phyloP scores from a whole-genome alignment of 768 basidiomycete genomes.

The Boletus patriciae region DNA sequence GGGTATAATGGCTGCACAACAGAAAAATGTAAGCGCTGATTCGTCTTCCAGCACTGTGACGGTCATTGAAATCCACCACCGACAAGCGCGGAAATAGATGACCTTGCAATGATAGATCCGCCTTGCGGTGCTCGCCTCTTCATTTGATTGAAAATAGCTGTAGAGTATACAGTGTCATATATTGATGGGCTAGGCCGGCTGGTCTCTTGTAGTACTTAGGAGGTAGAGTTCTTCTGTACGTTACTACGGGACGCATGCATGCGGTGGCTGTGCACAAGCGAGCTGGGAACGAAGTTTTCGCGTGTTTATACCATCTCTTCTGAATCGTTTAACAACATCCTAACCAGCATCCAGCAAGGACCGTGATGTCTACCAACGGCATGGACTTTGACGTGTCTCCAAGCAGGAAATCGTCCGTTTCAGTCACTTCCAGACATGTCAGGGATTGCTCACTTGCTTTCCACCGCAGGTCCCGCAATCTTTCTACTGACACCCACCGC shows the following conservation, averaged over 20 bases:
- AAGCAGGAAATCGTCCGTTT: constrained; percentile 59
- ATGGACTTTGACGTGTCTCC: constrained; percentile 69
- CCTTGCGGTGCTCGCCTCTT: constrained; percentile 64
- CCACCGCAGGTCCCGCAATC: constrained; percentile 59
- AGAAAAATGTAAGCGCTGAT: no score
- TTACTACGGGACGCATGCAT: no score
- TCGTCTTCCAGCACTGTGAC: no score
- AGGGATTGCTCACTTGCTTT: constrained; percentile 6
- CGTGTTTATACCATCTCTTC: constrained; percentile 28
- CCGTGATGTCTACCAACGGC: constrained; percentile 47
- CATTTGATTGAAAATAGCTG: constrained; percentile 60
- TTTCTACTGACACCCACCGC: constrained; percentile 74
- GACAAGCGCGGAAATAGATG: constrained; percentile 59
- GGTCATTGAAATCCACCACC: neutral
- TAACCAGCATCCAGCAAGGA: constrained; percentile 9
- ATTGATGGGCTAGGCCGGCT: constrained; percentile 38
- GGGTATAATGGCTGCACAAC: no score
- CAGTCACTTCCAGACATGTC: neutral
- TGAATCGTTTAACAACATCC: constrained; percentile 10
- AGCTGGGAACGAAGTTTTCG: constrained; percentile 35
- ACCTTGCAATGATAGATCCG: constrained; percentile 62
- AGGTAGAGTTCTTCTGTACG: neutral
- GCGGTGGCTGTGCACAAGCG: constrained; percentile 26
- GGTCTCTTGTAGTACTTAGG: constrained; percentile 34
- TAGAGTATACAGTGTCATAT: neutral